Conservation (phyloP, 352 stramenopile species). For the Lagenidium giganteum region DNA sequence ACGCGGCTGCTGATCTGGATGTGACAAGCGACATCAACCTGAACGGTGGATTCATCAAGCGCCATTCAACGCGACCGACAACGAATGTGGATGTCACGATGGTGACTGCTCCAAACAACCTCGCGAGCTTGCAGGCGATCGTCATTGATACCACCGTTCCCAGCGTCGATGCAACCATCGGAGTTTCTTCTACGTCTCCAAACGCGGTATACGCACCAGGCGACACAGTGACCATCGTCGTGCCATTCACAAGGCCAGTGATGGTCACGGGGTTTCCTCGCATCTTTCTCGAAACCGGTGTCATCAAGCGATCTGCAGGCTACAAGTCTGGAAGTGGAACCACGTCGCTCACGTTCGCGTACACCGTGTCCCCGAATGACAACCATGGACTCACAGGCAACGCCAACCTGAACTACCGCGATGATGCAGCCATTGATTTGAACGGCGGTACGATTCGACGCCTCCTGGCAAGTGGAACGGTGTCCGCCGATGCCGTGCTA, state of each 20-base stretch:
- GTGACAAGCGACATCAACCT: constrained; percentile 46
- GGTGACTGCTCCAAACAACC: constrained; percentile 31
- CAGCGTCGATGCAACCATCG: constrained; percentile 43
- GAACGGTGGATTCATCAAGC: constrained; percentile 68
- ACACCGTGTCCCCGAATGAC: constrained; percentile 64
- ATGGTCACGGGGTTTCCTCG: constrained; percentile 54
- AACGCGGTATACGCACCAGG: constrained; percentile 67
- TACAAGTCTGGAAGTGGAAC: constrained; percentile 61
- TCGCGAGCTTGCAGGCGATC: constrained; percentile 51
- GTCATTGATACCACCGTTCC: constrained; percentile 57
- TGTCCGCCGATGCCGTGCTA: constrained; percentile 19
- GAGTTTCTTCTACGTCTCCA: constrained; percentile 39
- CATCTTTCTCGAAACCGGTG: constrained; percentile 66
- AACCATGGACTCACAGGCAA: constrained; percentile 32
- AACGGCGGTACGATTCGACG: constrained; percentile 67
- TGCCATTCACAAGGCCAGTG: constrained; percentile 81
- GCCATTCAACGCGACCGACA: constrained; percentile 58
- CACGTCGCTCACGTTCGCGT: constrained; percentile 64
- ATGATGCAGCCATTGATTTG: constrained; percentile 46
- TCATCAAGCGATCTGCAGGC: constrained; percentile 56
- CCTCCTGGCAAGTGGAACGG: constrained; percentile 18
- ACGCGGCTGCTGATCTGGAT: constrained; percentile 40
- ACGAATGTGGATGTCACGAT: constrained; percentile 52
- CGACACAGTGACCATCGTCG: constrained; percentile 49
- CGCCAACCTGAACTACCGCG: constrained; percentile 59